Conservation (phyloP, 208 protist species). For the Trypanosoma caninum region DNA sequence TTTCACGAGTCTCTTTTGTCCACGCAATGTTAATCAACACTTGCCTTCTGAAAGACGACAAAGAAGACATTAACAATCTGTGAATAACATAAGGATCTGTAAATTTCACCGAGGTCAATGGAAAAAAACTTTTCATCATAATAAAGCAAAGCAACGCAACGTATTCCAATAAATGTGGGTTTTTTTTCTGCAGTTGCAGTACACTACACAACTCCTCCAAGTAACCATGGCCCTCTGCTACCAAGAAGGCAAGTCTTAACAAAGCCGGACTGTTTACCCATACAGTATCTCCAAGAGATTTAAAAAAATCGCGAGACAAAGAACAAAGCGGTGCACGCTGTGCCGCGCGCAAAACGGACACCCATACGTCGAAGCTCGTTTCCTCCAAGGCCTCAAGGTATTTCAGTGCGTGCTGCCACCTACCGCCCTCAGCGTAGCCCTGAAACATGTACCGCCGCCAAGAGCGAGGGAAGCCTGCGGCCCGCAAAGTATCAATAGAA, state of each 20-base stretch:
- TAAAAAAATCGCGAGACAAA: constrained; percentile 21
- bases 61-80: constrained; percentile 24
- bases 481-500: not conserved
- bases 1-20: not conserved
- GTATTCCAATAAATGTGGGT: constrained; percentile 5
- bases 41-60: not conserved
- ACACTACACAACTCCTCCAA: constrained; percentile 6
- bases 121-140: constrained; percentile 8
- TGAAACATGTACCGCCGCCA: constrained; percentile 26
- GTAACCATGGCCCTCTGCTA: constrained; percentile 24
- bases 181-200: constrained; percentile 5
- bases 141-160: constrained; percentile 18
- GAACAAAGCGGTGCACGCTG: constrained; percentile 21
- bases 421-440: constrained; percentile 28
- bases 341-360: constrained; percentile 23
- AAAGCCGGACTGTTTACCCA: constrained; percentile 8
- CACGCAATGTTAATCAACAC: constrained; percentile 3
- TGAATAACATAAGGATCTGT: constrained; percentile 26
- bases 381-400: constrained; percentile 1
- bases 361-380: constrained; percentile 1
- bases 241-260: constrained; percentile 18
- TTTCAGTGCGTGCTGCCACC: constrained; percentile 21
- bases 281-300: constrained; percentile 5
- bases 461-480: not conserved
- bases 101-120: not conserved